Percentiles rank a stretch among this genome's conserved stretches.
Conservation (phyloP, 2,329 filamentous ascomycete species). For the Pestalotiopsis sp. region DNA sequence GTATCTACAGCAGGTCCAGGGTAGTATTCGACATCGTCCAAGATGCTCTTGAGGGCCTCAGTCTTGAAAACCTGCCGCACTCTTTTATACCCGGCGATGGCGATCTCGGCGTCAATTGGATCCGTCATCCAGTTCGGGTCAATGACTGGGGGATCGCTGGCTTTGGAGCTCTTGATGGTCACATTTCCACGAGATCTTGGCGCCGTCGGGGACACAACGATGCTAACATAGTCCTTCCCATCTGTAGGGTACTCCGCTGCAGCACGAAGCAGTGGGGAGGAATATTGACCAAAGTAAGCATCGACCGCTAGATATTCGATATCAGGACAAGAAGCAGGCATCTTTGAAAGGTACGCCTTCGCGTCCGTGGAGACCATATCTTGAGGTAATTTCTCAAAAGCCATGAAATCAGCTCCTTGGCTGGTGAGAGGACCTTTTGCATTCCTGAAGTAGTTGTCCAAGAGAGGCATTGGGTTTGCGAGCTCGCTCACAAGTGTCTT, state of each 20-base stretch:
- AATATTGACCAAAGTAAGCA: conserved; percentile 19
- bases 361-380: neutral
- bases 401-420: neutral
- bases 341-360: neutral
- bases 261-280: neutral
- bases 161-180: conserved; percentile 15
- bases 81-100: conserved; percentile 44
- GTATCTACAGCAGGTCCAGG: conserved; percentile 7
- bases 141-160: conserved; percentile 31
- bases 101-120: conserved; percentile 45
- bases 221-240: conserved; percentile 17
- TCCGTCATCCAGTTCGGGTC: conserved; percentile 48
- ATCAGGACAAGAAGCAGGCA: conserved; percentile 30
- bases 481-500: neutral
- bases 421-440: conserved; percentile 12
- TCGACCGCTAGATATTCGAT: conserved; percentile 18
- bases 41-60: conserved; percentile 2
- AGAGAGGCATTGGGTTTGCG: neutral
- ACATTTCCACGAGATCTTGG: conserved; percentile 19
- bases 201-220: neutral
- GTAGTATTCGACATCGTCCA: conserved; percentile 4
- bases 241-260: conserved; percentile 14
- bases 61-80: conserved; percentile 32
- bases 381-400: neutral
- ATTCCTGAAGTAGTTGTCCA: neutral